Evolutionary conservation across 495 filamentous ascomycete genomes (phyloP).

Genomic region (Aspergillus mulundensis): DNA sequence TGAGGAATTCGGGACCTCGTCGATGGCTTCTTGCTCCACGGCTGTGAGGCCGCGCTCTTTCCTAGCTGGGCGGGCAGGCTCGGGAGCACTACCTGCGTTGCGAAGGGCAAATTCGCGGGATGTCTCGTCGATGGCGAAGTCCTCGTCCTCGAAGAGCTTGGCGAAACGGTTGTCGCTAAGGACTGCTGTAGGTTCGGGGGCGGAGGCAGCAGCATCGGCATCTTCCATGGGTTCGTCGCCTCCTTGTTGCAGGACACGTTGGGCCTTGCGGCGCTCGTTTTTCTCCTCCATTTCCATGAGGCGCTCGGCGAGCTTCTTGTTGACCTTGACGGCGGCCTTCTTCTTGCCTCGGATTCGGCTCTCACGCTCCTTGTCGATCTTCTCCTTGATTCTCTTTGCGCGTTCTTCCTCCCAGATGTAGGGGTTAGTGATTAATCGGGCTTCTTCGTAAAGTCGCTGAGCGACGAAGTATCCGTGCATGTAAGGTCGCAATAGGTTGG

Average conservation of each 20-base stretch:
- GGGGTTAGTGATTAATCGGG: slow-evolving; percentile 84
- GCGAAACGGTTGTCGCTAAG: slow-evolving; percentile 83
- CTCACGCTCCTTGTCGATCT: slow-evolving; percentile 90
- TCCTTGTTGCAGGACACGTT: slow-evolving; percentile 52
- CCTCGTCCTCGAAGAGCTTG: slow-evolving; percentile 84
- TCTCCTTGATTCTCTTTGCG: slow-evolving; percentile 80
- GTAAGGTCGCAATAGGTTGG: slow-evolving; percentile 82
- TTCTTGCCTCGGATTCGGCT: slow-evolving; percentile 88
- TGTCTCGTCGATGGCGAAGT: slow-evolving; percentile 89
- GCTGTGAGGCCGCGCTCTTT: slow-evolving; percentile 59
- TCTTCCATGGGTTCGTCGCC: slow-evolving; percentile 49
- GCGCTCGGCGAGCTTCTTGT: slow-evolving; percentile 79
- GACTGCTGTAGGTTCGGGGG: slow-evolving; percentile 30
- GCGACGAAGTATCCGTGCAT: slow-evolving; percentile 99
- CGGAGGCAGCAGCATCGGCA: slow-evolving; percentile 16
- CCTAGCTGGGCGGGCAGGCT: slow-evolving; percentile 20
- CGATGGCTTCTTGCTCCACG: slow-evolving; percentile 61
- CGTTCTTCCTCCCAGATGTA: slow-evolving; percentile 88
- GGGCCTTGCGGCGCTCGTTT: slow-evolving; percentile 61
- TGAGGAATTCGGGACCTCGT: slow-evolving; percentile 39
- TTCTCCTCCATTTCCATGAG: slow-evolving; percentile 77
- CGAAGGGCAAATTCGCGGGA: slow-evolving; percentile 79
- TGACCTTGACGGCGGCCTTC: slow-evolving; percentile 87
- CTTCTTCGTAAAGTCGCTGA: slow-evolving; percentile 89
- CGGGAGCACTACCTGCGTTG: slow-evolving; percentile 71